These are phyloP conservation scores for Dryas alaskensis DNA, from an alignment of 306 rosid species.

Conservation along the genomic window DNA sequence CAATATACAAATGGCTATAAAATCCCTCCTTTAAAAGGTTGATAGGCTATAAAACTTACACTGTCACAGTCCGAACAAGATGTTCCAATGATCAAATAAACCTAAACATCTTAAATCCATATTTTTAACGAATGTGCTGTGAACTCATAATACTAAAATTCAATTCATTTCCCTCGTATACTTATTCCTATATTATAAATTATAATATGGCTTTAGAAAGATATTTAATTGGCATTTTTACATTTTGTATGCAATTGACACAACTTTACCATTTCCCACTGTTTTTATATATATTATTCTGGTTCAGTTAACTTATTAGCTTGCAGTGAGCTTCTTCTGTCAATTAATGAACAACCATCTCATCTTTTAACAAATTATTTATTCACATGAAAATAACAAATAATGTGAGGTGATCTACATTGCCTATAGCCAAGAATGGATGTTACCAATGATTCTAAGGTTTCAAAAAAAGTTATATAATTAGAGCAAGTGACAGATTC, in stretches of 20 bases:
- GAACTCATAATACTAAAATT: neutral
- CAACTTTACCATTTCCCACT: neutral
- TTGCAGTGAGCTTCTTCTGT: too few species aligned
- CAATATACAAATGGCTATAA: neutral
- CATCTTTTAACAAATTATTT: too few species aligned
- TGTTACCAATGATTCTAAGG: neutral
- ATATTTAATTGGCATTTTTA: neutral
- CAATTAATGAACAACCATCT: too few species aligned
- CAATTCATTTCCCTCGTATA: neutral
- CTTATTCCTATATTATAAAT: neutral
- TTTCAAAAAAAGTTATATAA: neutral
- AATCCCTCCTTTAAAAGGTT: neutral
- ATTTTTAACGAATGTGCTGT: neutral
- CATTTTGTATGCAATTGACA: neutral
- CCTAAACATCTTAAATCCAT: too few species aligned
- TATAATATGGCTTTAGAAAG: neutral
- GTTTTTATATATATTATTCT: conserved; percentile 3
- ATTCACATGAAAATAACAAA: neutral
- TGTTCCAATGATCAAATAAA: too few species aligned
- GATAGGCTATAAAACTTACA: neutral
- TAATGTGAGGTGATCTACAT: neutral
- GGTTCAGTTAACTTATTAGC: neutral
- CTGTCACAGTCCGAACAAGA: too few species aligned
- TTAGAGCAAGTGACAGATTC: neutral
- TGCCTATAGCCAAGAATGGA: neutral